A percentile compares a stretch with the other conserved stretches of the same genome.
These are phyloP conservation scores for Bullera alba DNA, from an alignment of 768 basidiomycete species.

Conservation along the genomic window DNA sequence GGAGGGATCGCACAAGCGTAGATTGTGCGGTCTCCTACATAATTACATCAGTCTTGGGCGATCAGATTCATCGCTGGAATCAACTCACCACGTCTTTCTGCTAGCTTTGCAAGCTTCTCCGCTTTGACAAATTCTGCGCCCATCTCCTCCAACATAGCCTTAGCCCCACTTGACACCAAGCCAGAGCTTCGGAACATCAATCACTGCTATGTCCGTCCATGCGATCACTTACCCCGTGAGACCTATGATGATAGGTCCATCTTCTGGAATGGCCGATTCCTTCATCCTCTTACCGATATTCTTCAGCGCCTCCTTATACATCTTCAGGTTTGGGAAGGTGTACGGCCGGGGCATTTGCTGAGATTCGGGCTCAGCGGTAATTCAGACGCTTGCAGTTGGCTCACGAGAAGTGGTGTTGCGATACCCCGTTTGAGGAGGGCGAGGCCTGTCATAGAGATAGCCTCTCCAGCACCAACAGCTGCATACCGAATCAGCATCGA, in stretches of 20 bases:
- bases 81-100: conserved; percentile 29
- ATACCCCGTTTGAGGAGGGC: conserved; percentile 70
- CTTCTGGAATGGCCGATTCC: conserved; percentile 56
- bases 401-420: conserved; percentile 72
- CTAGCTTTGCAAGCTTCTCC: conserved; percentile 56
- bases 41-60: too few species aligned
- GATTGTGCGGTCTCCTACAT: conserved; percentile 6
- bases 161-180: conserved; percentile 71
- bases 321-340: conserved; percentile 56
- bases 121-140: conserved; percentile 58
- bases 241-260: conserved; percentile 74
- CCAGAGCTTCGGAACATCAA: conserved; percentile 50
- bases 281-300: conserved; percentile 57
- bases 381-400: conserved; percentile 33
- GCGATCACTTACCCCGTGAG: conserved; percentile 69
- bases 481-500: neutral
- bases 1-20: conserved; percentile 42
- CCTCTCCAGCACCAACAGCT: conserved; percentile 82
- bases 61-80: neutral
- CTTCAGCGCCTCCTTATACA: conserved; percentile 55
- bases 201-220: too few species aligned
- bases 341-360: conserved; percentile 77
- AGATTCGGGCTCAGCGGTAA: neutral
- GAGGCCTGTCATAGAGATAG: conserved; percentile 69
- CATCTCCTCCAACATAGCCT: conserved; percentile 65